These are phyloP conservation scores for Boletus pseudopeckii DNA, from an alignment of 768 basidiomycete species.

Conservation along the genomic window DNA sequence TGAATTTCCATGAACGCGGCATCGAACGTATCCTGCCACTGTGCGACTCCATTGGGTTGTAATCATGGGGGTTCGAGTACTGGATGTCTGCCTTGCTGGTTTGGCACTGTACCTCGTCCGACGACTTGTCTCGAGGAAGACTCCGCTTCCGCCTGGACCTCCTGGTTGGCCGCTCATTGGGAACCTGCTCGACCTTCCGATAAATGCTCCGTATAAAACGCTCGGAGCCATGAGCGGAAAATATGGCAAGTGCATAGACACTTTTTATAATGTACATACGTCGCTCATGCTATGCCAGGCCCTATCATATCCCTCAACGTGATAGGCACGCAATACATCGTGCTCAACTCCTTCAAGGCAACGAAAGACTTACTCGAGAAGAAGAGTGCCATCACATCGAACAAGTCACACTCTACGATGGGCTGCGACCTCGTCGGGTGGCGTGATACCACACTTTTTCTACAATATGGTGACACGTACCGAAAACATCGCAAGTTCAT, in stretches of 20 bases:
- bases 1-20: neutral
- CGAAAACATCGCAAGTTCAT: conserved; percentile 9
- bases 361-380: conserved; percentile 14
- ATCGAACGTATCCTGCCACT: neutral
- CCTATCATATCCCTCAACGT: conserved; percentile 15
- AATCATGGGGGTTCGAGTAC: neutral
- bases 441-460: neutral
- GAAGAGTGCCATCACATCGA: conserved; percentile 1
- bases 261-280: neutral
- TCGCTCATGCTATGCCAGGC: conserved; percentile 16
- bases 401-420: conserved; percentile 10
- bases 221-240: conserved; percentile 38
- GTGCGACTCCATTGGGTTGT: no score
- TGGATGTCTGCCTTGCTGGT: conserved; percentile 12
- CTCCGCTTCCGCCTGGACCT: conserved; percentile 11
- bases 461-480: conserved; percentile 8
- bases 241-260: conserved; percentile 39
- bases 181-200: conserved; percentile 54
- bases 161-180: conserved; percentile 41
- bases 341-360: conserved; percentile 45
- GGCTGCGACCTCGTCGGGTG: conserved; percentile 22
- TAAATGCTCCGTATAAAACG: conserved; percentile 46
- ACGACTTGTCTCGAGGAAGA: neutral
- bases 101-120: neutral
- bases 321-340: conserved; percentile 44